Base-by-base conservation (phyloP, 2,329 filamentous ascomycete genomes). In the Magnaporthiopsis incrustans region DNA sequence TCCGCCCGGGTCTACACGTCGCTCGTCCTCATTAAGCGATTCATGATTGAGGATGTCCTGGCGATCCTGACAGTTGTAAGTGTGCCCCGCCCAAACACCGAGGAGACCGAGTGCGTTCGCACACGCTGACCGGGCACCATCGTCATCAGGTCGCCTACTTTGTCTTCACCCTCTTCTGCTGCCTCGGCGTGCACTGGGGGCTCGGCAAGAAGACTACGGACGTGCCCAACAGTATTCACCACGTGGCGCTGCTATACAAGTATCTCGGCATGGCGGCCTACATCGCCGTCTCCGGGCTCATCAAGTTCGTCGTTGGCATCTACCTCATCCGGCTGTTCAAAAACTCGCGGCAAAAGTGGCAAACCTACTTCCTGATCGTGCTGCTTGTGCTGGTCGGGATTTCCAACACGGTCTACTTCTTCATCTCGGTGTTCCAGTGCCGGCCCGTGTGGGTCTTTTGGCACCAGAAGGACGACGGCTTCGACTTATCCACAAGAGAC, bases 181-280 rank as follows among this genome's bases (percentile, higher is more conserved):
- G 67, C 7, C 65, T 67, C n/a, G 70, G 73, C 27, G 70, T 73
- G 10, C 58, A 59, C 4, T 70, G 72, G 62, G 73, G 73, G 14
- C 72, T 70, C 8, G 73, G 73, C 1, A 56, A 32, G 26, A 60
- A 64, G 60, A 71, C 71, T 61, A 63, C 67, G 15, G 38, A 32
- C 5, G 68, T 74, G 25, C 15, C 63, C 1, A 15, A 50, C 0
- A 66, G 68, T 26, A 12, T 71, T 10, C 65, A 69, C 15, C 67
- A 69, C 30, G 69, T 65, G 33, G 73, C 74, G 4, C 71, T 75
- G 68, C 71, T 74, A 71, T 73, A 71, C 68, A 74, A 73, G 71
- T 79, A 76, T 74, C 73, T 74, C n/a, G 78, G 77, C 61, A 77
- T 79, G 65, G 71, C 74, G 0, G 69, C 75, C 27, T 79, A 79